These are phyloP conservation scores for Lentinus brumalis DNA, from an alignment of 768 basidiomycete genomes.

Conservation along the genomic window DNA sequence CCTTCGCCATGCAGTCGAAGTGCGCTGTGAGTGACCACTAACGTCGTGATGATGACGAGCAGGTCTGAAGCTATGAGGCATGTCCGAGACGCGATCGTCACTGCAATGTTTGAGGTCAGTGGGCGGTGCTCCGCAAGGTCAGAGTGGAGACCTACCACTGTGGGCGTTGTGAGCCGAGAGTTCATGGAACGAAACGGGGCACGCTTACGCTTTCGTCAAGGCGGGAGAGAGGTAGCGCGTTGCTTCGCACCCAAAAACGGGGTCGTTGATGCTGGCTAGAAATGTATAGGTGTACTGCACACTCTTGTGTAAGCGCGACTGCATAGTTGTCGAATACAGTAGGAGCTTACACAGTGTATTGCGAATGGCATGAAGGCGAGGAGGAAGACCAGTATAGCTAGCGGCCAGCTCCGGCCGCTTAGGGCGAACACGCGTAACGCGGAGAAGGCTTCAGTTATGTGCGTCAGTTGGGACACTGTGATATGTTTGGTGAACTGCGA, in stretches of 20 bases:
- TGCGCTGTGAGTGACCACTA: not conserved
- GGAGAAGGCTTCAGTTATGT: not conserved
- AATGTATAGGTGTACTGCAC: not conserved
- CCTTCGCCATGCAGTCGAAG: not conserved
- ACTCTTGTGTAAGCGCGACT: not conserved
- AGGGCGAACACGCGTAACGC: slow-evolving; percentile 1
- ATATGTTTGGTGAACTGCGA: not conserved
- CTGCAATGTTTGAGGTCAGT: not conserved
- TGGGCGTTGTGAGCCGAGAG: too few relatives aligned
- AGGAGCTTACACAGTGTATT: not conserved
- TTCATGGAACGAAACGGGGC: not conserved
- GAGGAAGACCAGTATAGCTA: not conserved
- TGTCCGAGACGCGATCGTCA: slow-evolving; percentile 1
- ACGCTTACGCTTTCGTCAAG: not conserved
- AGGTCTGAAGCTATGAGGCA: slow-evolving; percentile 2
- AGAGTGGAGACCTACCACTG: too few relatives aligned
- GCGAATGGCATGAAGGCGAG: not conserved
- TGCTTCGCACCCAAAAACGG: not conserved
- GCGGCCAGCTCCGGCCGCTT: not conserved
- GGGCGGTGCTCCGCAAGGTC: not conserved
- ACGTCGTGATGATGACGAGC: slow-evolving; percentile 9
- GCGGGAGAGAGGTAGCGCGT: not conserved
- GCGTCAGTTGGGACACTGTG: not conserved
- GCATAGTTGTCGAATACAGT: too few relatives aligned
- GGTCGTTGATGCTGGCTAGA: not conserved